Conservation (phyloP, 257 asterid genomes). For the Vinca minor region DNA sequence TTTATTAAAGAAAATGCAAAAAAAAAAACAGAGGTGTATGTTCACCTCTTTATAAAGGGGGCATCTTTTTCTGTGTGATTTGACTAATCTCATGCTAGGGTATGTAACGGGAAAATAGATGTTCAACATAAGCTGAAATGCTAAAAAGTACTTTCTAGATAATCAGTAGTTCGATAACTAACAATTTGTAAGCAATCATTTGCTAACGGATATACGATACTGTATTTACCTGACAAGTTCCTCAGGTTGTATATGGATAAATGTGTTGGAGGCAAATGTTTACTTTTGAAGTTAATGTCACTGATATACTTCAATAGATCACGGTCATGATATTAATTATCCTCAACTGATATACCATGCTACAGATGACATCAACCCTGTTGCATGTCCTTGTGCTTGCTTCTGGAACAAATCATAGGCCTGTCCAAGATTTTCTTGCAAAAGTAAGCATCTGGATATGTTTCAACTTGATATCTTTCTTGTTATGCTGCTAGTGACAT, state of each 20-base stretch:
- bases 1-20: no score
- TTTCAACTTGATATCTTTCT: neutral
- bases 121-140: neutral
- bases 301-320: neutral
- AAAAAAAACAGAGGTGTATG: no score
- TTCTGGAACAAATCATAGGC: conserved; percentile 43
- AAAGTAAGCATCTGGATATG: conserved; percentile 41
- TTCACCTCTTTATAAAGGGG: no score
- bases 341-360: conserved; percentile 7
- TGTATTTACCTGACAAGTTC: neutral
- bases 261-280: neutral
- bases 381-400: conserved; percentile 84
- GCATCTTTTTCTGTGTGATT: neutral
- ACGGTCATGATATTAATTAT: neutral
- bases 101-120: neutral
- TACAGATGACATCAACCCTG: conserved; percentile 86
- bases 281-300: neutral
- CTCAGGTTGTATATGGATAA: neutral
- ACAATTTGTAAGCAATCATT: neutral
- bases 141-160: neutral
- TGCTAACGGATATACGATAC: neutral
- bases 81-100: neutral
- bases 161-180: neutral
- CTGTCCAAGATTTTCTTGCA: conserved; percentile 53
- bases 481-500: conserved; percentile 1